Percentiles rank a stretch among this genome's conserved stretches.
Evolutionary conservation across 495 filamentous ascomycete genomes (phyloP).

Genomic region (Hypomontagnella monticulosa): DNA sequence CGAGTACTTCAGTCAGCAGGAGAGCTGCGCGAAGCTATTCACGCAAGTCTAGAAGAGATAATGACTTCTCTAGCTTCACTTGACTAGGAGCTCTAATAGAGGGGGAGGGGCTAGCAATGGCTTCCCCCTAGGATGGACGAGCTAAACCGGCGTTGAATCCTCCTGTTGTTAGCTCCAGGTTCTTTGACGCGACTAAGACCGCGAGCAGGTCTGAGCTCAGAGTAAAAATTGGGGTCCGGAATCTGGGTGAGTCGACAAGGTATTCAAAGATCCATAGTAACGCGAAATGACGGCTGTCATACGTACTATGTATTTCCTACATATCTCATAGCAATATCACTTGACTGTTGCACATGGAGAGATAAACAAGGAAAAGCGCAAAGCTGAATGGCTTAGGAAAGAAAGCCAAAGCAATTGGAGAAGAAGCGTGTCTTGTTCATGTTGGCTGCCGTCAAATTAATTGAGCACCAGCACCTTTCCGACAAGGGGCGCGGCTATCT

Average conservation of each 20-base stretch:
- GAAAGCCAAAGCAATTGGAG: slow-evolving; percentile 11
- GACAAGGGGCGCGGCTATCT: slow-evolving; percentile 32
- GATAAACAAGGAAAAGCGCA: neutral
- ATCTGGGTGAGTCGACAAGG: neutral
- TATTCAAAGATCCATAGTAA: slow-evolving; percentile 4
- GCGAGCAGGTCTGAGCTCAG: slow-evolving; percentile 27
- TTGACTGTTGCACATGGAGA: neutral
- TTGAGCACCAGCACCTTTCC: slow-evolving; percentile 31
- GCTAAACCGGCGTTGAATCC: slow-evolving; percentile 11
- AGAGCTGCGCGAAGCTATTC: slow-evolving; percentile 10
- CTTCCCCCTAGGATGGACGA: neutral
- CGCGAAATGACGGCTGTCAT: slow-evolving; percentile 19
- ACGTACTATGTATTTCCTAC: neutral
- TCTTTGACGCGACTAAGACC: slow-evolving; percentile 11
- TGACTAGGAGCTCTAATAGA: slow-evolving; percentile 12
- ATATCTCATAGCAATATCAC: slow-evolving; percentile 6
- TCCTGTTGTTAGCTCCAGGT: slow-evolving; percentile 11
- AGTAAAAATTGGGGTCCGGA: slow-evolving; percentile 5
- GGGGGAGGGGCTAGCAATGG: slow-evolving; percentile 17
- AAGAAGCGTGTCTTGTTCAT: slow-evolving; percentile 28
- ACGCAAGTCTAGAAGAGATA: neutral
- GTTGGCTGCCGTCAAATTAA: slow-evolving; percentile 41
- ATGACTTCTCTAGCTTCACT: neutral
- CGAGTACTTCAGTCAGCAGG: neutral
- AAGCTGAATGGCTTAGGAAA: slow-evolving; percentile 13